Evolutionary conservation across 805 yeast species (phyloP), one percentile per base, ranked within the genome.

Genomic region (Spathaspora arborariae): DNA sequence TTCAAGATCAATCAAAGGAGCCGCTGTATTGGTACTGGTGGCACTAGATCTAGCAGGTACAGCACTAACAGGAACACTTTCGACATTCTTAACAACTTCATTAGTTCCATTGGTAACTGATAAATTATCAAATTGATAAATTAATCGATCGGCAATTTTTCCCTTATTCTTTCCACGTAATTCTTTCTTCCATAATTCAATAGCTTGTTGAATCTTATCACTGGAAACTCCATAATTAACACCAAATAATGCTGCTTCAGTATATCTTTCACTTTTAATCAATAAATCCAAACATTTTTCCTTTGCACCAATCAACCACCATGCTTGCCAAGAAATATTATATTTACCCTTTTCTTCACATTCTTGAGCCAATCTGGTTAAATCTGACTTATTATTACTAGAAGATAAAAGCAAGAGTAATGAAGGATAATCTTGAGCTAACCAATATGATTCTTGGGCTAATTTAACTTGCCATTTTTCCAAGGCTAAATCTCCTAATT

Each of bases 311-410:
- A 84, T 79, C 45, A 82, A 72, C 98, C 98, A 94, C 64, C 82
- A 82, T 10, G 96, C 85, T 61, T 88, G 89, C 74, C 90, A 94
- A 20, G 98, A 96, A 48, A 91, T 73, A 64, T 94, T 94, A 67
- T 82, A 88, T 62, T 85, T 85, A 42, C 97, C 97, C 39, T 72
- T 76, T n/a, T 63, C 69, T 55, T 78, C 81, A 42, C 96, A 91
- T 41, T 70, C 67, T 46, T 74, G 72, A 5, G 94, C 96, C 34
- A 92, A 75, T 46, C 72, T 69, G 18, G 69, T 63, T 51, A 94
- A 77, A 35, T 81, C 85, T 8, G 65, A 68, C 55, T 72, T 73
- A 64, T 88, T 76, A 61, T 88, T 91, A 42, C 91, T 77, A 6
- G 96, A 85, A 8, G 96, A 82, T 66, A 90, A 81, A 52, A 94